Percentiles rank a stretch among this genome's conserved stretches.
Conservation (phyloP, 495 filamentous ascomycete genomes). For the Pseudomonodictys pantanalensis region DNA sequence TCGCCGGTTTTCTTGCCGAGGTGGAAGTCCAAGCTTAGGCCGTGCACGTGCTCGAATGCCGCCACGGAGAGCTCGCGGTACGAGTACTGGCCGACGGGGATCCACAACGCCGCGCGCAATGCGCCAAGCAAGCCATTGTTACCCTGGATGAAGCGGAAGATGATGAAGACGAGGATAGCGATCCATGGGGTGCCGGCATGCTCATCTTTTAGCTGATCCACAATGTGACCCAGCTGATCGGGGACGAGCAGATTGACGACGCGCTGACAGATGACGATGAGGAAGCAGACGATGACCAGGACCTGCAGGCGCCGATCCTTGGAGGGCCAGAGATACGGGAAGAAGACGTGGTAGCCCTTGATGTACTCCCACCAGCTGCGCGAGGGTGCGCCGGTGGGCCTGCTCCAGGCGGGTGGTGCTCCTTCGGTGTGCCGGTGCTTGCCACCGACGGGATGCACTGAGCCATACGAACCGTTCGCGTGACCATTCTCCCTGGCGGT, state of each 20-base stretch:
- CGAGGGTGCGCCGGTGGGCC: slow-evolving; percentile 62
- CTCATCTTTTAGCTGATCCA: slow-evolving; percentile 59
- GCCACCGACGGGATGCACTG: slow-evolving; percentile 41
- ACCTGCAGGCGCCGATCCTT: slow-evolving; percentile 69
- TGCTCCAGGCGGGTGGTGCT: slow-evolving; percentile 57
- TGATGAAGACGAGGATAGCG: slow-evolving; percentile 72
- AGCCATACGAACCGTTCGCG: slow-evolving; percentile 50
- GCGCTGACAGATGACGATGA: slow-evolving; percentile 72
- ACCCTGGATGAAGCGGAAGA: slow-evolving; percentile 83
- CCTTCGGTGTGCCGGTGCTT: slow-evolving; percentile 41
- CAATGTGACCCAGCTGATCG: slow-evolving; percentile 69
- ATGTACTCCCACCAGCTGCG: slow-evolving; percentile 90
- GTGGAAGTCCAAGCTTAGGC: slow-evolving; percentile 92
- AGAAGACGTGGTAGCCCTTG: slow-evolving; percentile 81
- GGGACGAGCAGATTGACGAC: slow-evolving; percentile 79
- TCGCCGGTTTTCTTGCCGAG: slow-evolving; percentile 95
- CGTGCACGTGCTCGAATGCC: slow-evolving; percentile 95
- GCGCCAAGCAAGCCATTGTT: slow-evolving; percentile 82
- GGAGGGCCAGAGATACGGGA: slow-evolving; percentile 90
- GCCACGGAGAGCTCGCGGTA: slow-evolving; percentile 92
- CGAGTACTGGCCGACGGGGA: slow-evolving; percentile 92
- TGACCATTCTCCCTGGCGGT: slow-evolving; percentile 49
- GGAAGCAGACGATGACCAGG: slow-evolving; percentile 74
- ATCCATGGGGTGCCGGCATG: slow-evolving; percentile 57
- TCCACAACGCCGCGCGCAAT: slow-evolving; percentile 79